Evolutionary conservation across 345 rosid species (phyloP), one percentile per base, ranked within the genome.

Genomic region (Citropsis articulata): DNA sequence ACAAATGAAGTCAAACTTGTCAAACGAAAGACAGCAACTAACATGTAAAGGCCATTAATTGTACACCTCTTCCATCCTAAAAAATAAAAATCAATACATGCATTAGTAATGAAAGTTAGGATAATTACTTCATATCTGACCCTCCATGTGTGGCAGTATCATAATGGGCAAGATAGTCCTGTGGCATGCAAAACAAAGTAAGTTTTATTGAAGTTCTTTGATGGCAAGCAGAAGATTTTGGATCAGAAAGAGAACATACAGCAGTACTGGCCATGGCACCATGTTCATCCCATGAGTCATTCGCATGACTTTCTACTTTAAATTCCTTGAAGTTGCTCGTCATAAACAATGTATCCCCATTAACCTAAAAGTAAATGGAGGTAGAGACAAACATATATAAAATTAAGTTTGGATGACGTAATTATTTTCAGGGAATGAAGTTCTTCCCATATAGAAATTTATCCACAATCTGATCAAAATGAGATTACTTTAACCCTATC

Each of bases 281-380:
- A 71, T 87, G 85, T 83, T 93, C 94, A 84, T 94, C 91, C 98
- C 99, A 97, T 38, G 91, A 53, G 63, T 87, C 90, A 83, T 82
- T 91, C 48, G 87, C 75, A 21, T 85, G 91, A 82, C 82, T 88
- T 78, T 93, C 97, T 68, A 86, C 84, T 88, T 90, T 94, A 84
- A 94, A 97, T 84, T 94, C 99, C 81, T 90, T 92, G 80, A 97
- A 97, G 71, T 87, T 88, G 71, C 92, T 75, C 19, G 96, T 97
- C 98, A 94, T 89, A 84, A 91, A 97, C 81, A 90, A 76, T 36
- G 98, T 90, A 84, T 97, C 97, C 7, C 99, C 99, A 73, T 97
- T 97, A 81, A 96, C 98, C 99, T 92, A 91, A 77, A 78, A 87
- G 63, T 60, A 74, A 30, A 28, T 7, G 31, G 24, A 76, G 40